Evolutionary conservation across 129 eudicot species (phyloP).

Genomic region (Saussurea involucrata): DNA sequence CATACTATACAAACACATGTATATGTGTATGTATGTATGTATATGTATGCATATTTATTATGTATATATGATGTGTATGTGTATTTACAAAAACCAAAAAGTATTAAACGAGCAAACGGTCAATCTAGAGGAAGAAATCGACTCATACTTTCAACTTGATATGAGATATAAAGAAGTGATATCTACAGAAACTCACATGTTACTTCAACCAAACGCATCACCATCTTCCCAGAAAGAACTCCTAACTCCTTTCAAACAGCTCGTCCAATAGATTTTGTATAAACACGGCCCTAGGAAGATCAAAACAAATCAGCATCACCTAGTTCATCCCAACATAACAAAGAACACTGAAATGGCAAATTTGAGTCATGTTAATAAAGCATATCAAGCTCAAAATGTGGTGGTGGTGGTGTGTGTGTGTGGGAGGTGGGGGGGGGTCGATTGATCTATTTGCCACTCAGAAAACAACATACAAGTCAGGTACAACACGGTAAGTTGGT

Average conservation of each 20-base stretch:
- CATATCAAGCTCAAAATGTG: too few species aligned
- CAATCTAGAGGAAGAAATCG: background rate
- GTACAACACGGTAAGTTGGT: background rate
- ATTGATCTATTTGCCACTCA: background rate
- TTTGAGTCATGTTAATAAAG: background rate
- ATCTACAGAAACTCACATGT: conserved; percentile 61
- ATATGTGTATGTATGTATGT: too few species aligned
- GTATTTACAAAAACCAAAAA: background rate
- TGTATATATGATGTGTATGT: too few species aligned
- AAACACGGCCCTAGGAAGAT: conserved; percentile 75
- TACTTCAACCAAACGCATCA: conserved; percentile 80
- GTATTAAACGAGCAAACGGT: background rate
- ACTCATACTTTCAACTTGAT: background rate
- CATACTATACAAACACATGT: too few species aligned
- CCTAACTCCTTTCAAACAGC: conserved; percentile 90
- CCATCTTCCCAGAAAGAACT: conserved; percentile 88
- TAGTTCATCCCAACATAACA: background rate
- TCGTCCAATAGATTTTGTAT: conserved; percentile 81
- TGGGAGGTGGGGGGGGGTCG: too few species aligned
- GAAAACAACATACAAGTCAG: background rate
- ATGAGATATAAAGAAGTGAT: background rate
- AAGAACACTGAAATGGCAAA: background rate
- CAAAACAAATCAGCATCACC: conserved; percentile 9
- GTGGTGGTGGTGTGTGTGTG: too few species aligned
- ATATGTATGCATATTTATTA: too few species aligned